These are phyloP conservation scores for Curvularia hawaiiensis DNA, from an alignment of 2,329 filamentous ascomycete species.

Conservation along the genomic window DNA sequence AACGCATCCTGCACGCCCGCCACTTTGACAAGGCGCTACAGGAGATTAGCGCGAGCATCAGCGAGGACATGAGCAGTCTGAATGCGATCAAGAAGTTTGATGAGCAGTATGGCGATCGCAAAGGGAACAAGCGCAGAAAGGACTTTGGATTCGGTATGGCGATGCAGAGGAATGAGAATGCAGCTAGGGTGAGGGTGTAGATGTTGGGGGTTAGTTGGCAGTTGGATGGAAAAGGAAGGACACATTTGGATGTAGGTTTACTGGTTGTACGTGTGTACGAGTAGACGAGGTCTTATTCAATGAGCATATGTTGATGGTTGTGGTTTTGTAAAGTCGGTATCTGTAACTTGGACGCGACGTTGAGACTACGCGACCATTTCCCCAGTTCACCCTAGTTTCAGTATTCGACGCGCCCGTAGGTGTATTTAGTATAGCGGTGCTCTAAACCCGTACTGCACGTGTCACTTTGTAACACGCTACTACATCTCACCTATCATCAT, in stretches of 20 bases:
- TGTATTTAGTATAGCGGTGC: not conserved
- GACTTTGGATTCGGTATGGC: conserved; percentile 57
- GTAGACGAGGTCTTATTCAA: not conserved
- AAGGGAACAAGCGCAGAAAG: conserved; percentile 66
- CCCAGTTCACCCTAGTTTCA: not conserved
- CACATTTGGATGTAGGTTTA: not conserved
- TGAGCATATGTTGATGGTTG: not conserved
- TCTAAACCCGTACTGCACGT: not conserved
- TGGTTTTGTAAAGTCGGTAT: not conserved
- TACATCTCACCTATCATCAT: too few species aligned
- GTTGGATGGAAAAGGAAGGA: not conserved
- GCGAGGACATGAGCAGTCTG: conserved; percentile 88
- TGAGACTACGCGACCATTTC: not conserved
- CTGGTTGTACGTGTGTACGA: not conserved
- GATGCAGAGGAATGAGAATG: conserved; percentile 36
- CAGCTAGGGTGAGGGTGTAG: conserved; percentile 39
- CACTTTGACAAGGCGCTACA: conserved; percentile 88
- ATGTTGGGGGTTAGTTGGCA: not conserved
- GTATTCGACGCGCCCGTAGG: not conserved
- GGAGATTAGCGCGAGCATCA: conserved; percentile 91
- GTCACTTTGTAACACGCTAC: too few species aligned
- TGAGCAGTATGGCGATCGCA: conserved; percentile 87
- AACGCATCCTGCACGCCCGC: conserved; percentile 65
- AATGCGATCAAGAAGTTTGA: conserved; percentile 93
- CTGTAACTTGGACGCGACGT: not conserved